Conservation (phyloP, 495 filamentous ascomycete genomes). For the Podospora pseudoanserina region DNA sequence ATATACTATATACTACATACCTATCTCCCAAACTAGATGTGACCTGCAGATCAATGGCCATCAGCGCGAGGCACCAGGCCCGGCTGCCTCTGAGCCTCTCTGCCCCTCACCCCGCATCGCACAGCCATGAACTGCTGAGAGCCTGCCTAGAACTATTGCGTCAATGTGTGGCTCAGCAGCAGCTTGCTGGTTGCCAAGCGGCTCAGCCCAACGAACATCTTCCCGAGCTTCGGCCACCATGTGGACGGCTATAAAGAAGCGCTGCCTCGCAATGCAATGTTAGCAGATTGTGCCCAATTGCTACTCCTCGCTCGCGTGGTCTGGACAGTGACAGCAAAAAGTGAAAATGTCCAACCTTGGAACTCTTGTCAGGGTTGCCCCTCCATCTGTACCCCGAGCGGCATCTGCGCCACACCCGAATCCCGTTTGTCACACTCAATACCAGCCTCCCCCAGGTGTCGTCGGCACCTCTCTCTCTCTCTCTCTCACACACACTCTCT, state of each 20-base stretch:
- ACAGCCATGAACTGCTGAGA: not conserved
- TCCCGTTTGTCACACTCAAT: not conserved
- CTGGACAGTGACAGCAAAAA: not conserved
- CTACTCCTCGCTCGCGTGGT: not conserved
- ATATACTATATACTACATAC: not conserved
- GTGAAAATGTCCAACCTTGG: not conserved
- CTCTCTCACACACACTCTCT: not conserved
- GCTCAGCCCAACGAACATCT: constrained; percentile 4
- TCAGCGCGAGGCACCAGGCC: not conserved
- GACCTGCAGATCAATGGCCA: not conserved
- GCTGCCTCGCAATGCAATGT: not conserved
- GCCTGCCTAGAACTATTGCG: constrained; percentile 3
- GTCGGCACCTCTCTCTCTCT: not conserved
- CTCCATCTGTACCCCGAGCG: not conserved
- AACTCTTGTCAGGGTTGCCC: not conserved
- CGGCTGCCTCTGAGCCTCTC: not conserved
- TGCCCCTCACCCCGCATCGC: not conserved
- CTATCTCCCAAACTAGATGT: not conserved
- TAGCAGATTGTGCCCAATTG: not conserved
- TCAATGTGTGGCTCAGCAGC: constrained; percentile 19
- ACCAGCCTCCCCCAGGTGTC: not conserved
- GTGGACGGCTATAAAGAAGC: not conserved
- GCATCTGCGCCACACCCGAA: too few species aligned
- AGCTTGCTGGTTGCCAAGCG: not conserved
- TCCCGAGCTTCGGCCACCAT: not conserved